phyloP scores from a whole-genome alignment of 352 stramenopile genomes.

The Saprolegnia parasitica region DNA sequence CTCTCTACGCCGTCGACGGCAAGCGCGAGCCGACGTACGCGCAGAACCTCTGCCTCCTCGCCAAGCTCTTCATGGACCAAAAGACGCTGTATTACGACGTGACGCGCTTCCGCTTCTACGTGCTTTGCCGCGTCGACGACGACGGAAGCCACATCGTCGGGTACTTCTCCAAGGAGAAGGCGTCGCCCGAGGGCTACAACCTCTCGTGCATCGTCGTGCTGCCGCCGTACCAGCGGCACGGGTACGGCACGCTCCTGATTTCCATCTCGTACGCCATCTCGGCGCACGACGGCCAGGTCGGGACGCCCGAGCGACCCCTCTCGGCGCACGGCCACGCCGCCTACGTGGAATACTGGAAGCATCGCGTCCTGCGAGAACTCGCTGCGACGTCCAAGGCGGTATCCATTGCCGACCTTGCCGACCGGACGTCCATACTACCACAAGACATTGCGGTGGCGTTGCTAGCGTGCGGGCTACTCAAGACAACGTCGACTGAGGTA shows the following conservation, averaged over 20 bases:
- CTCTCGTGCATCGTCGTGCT: slow-evolving; percentile 91
- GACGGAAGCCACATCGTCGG: slow-evolving; percentile 84
- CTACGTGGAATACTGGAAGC: slow-evolving; percentile 51
- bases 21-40: slow-evolving; percentile 43
- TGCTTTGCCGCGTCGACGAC: slow-evolving; percentile 82
- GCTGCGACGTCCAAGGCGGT: slow-evolving; percentile 29
- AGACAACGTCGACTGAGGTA: too few species aligned
- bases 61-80: slow-evolving; percentile 92
- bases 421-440: slow-evolving; percentile 80
- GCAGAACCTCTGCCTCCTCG: slow-evolving; percentile 89
- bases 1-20: slow-evolving; percentile 28
- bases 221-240: slow-evolving; percentile 80
- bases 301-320: slow-evolving; percentile 88
- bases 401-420: slow-evolving; percentile 79
- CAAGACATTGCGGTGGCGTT: slow-evolving; percentile 43
- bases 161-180: slow-evolving; percentile 92
- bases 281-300: slow-evolving; percentile 88
- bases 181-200: slow-evolving; percentile 87
- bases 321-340: slow-evolving; percentile 77
- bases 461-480: too few species aligned
- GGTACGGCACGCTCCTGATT: slow-evolving; percentile 89
- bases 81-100: slow-evolving; percentile 93
- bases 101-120: slow-evolving; percentile 90
- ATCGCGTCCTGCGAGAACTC: slow-evolving; percentile 54
- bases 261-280: slow-evolving; percentile 87